Evolutionary conservation across 169 alveolate genomes (phyloP), one percentile per base, ranked within the genome.

Genomic region (Plasmodium vinckei): DNA sequence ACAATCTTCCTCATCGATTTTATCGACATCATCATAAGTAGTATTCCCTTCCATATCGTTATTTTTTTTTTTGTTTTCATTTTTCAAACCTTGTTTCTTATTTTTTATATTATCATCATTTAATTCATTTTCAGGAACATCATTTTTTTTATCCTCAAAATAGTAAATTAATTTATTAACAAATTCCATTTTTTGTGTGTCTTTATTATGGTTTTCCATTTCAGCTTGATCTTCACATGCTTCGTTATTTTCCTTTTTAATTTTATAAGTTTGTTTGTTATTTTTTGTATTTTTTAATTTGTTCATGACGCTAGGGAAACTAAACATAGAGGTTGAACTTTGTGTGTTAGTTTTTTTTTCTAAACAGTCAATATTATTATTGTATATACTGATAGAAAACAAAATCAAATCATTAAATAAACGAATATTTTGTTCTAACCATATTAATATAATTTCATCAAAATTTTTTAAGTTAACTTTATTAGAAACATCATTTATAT

Each of bases 381-480:
- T 71, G 25, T 21, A 19, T 23, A 23, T 17, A 72, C 88, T 77
- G 49, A 77, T 25, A 59, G 53, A 27, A 49, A 77, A 77, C 27
- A 77, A 65, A 47, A 77, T 47, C 9, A 77, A 65, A 63, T 77
- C 88, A 57, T 77, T 77, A 10, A 77, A 44, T 7, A 77, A 25
- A 9, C 69, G 51, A 56, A 77, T 77, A 17, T 77, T 69, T 57
- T 77, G 88, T 46, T 77, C 88, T 10, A 77, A 68, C 88, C 88
- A 77, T 25, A 77, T 77, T 21, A 77, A 13, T 49, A 77, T 77
- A n/a, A 77, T 49, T 17, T 77, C 77, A 64, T 77, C 88, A 51
- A 51, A 61, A 73, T 51, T 73, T 21, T 51, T 77, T 21, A 77
- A 47, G 46, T 51, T 51, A 61, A 63, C 88, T n/a, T 57, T 77